Conservation (phyloP, 345 rosid genomes). For the Anacardium occidentale region DNA sequence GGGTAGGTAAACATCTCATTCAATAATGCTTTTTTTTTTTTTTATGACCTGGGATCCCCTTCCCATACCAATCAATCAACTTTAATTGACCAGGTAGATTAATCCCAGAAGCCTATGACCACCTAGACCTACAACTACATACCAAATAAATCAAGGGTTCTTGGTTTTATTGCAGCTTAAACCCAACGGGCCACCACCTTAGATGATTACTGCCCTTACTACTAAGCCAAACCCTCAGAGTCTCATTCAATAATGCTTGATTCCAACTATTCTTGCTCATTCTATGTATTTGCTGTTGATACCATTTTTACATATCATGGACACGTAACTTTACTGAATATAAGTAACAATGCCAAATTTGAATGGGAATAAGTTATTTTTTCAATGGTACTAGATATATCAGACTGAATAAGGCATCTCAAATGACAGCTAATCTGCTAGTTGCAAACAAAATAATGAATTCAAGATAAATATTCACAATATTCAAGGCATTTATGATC, state of each 20-base stretch:
- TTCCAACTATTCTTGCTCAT: neutral
- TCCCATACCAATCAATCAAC: no score
- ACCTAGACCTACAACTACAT: no score
- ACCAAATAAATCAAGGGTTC: no score
- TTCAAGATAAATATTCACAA: neutral
- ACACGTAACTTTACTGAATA: neutral
- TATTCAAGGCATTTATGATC: neutral
- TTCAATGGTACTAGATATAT: neutral
- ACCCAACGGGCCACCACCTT: no score
- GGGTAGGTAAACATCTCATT: neutral
- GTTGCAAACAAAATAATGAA: neutral
- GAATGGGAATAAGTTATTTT: neutral
- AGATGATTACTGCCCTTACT: no score
- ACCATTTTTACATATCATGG: slow-evolving; percentile 1
- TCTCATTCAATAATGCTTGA: neutral
- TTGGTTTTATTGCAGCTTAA: no score
- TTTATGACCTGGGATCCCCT: no score
- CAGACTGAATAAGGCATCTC: neutral
- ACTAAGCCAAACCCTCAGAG: no score
- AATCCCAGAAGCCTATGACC: no score
- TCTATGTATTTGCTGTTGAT: neutral
- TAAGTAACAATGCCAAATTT: neutral
- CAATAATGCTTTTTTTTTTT: neutral
- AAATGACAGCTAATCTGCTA: neutral
- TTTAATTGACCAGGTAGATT: no score